Conservation (phyloP, 106 monocot species). For the Narthecium ossifragum region DNA sequence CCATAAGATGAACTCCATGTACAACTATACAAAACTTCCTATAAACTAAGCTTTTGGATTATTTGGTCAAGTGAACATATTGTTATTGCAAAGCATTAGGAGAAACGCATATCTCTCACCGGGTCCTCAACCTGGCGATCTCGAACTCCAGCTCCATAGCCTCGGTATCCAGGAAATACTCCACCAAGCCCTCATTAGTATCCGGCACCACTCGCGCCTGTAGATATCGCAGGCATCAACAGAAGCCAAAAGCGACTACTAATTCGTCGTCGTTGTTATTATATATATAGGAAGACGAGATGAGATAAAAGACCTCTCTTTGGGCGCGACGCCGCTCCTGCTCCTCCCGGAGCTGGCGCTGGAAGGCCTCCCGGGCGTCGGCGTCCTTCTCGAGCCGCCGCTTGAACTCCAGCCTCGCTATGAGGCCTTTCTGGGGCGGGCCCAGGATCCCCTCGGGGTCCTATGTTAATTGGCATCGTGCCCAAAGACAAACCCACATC, state of each 20-base stretch:
- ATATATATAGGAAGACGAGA: not conserved
- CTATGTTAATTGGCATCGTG: constrained; percentile 13
- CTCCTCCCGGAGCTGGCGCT: constrained; percentile 67
- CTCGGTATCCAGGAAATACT: constrained; percentile 89
- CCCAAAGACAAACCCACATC: not conserved
- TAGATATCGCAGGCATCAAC: not conserved
- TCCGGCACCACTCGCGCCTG: constrained; percentile 71
- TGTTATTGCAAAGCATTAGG: too few species aligned
- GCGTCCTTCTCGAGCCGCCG: constrained; percentile 67
- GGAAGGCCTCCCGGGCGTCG: constrained; percentile 52
- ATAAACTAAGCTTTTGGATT: too few species aligned
- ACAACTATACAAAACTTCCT: too few species aligned
- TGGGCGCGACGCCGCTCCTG: constrained; percentile 44
- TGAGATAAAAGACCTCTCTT: constrained; percentile 32
- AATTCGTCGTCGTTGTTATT: not conserved
- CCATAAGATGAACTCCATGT: constrained; percentile 10
- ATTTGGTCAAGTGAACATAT: too few species aligned
- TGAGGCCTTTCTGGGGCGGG: constrained; percentile 62
- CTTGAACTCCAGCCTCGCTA: constrained; percentile 68
- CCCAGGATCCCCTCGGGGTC: constrained; percentile 93
- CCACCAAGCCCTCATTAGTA: constrained; percentile 58
- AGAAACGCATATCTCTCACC: constrained; percentile 21
- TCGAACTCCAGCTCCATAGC: constrained; percentile 86
- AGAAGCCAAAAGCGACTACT: not conserved
- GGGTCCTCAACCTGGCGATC: constrained; percentile 60